Evolutionary conservation across 1,284 basidiomycete genomes (phyloP).

Genomic region (Puccinia novopanici): DNA sequence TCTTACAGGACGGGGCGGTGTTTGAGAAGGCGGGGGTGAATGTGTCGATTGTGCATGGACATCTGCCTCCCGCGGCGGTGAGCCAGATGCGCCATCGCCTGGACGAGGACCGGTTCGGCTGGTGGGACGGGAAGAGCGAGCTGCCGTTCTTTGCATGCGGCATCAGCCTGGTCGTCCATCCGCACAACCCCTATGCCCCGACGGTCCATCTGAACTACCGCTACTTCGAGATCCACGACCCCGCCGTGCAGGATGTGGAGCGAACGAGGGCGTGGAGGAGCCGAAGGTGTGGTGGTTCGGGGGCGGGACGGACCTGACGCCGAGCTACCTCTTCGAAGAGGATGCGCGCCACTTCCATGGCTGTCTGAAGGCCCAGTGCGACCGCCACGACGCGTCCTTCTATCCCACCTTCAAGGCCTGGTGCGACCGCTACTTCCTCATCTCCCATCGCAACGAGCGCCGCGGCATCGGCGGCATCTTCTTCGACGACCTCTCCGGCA

Average conservation of each 20-base stretch:
- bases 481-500: slow-evolving; percentile 87
- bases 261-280: slow-evolving; percentile 18
- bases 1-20: slow-evolving; percentile 72
- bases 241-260: slow-evolving; percentile 50
- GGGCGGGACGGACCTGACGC: slow-evolving; percentile 93
- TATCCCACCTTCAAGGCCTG: slow-evolving; percentile 86
- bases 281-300: slow-evolving; percentile 97
- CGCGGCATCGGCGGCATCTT: slow-evolving; percentile 94
- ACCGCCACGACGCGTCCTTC: slow-evolving; percentile 70
- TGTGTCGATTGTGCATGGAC: slow-evolving; percentile 87
- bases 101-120: slow-evolving; percentile 30
- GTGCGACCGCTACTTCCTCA: slow-evolving; percentile 97
- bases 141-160: slow-evolving; percentile 94
- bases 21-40: slow-evolving; percentile 98
- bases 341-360: slow-evolving; percentile 86
- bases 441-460: slow-evolving; percentile 88
- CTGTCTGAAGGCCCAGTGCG: slow-evolving; percentile 75
- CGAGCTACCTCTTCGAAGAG: slow-evolving; percentile 84
- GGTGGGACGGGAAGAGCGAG: slow-evolving; percentile 62
- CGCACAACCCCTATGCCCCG: slow-evolving; percentile 72
- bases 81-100: slow-evolving; percentile 80
- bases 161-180: slow-evolving; percentile 88
- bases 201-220: slow-evolving; percentile 90
- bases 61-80: slow-evolving; percentile 81
- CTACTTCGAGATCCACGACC: slow-evolving; percentile 74